Evolutionary conservation across 1,284 basidiomycete genomes (phyloP).

Genomic region (Trichosporon sp.): DNA sequence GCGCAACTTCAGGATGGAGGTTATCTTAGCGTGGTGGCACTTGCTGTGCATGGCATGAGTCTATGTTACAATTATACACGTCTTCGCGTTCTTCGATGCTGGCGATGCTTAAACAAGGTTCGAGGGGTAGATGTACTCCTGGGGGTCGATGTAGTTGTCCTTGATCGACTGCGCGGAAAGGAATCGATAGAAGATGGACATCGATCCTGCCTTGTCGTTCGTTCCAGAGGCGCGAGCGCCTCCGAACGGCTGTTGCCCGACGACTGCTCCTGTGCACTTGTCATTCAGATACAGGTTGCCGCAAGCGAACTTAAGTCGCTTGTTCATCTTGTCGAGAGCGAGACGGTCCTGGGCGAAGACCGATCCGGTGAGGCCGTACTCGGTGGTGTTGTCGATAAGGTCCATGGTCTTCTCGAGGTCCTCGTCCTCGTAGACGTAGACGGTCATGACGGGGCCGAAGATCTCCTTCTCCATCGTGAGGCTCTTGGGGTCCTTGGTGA

Average conservation of each 20-base stretch:
- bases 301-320: slow-evolving; percentile 69
- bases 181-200: slow-evolving; percentile 87
- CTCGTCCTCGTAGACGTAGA: slow-evolving; percentile 82
- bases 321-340: slow-evolving; percentile 67
- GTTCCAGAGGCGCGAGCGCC: slow-evolving; percentile 91
- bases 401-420: slow-evolving; percentile 81
- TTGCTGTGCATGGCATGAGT: not conserved
- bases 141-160: slow-evolving; percentile 84
- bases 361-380: slow-evolving; percentile 87
- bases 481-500: slow-evolving; percentile 87
- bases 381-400: slow-evolving; percentile 81
- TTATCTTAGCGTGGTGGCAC: not conserved
- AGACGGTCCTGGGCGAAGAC: slow-evolving; percentile 83
- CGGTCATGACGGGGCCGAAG: slow-evolving; percentile 94
- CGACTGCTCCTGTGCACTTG: slow-evolving; percentile 84
- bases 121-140: slow-evolving; percentile 78
- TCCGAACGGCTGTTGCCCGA: slow-evolving; percentile 96
- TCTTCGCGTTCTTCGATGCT: not conserved
- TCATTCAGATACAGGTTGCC: slow-evolving; percentile 90
- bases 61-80: not conserved
- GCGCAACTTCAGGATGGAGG: not conserved
- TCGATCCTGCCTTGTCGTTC: slow-evolving; percentile 96
- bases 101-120: slow-evolving; percentile 65
- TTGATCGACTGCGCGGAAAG: slow-evolving; percentile 91
- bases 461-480: slow-evolving; percentile 95